A percentile compares a stretch with the other conserved stretches of the same genome.
Evolutionary conservation across 306 rosid genomes (phyloP).

Genomic region (Fragaria ananassa): DNA sequence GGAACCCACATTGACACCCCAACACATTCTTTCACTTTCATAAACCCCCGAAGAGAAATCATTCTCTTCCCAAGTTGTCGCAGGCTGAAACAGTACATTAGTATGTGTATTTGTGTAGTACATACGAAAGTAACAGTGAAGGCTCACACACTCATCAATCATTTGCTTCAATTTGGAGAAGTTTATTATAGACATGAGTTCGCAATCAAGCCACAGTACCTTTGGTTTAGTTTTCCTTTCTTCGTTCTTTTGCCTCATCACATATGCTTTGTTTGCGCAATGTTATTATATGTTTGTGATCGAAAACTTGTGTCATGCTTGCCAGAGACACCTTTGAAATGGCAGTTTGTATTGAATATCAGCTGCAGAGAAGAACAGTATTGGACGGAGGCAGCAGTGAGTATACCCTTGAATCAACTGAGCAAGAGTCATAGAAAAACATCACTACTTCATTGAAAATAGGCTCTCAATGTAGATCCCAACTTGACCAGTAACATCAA

Average conservation of each 20-base stretch:
- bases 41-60: conserved; percentile 10
- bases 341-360: background rate
- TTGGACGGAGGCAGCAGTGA: background rate
- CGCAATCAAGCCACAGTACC: background rate
- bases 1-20: conserved; percentile 30
- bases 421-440: background rate
- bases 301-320: background rate
- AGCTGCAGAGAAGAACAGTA: background rate
- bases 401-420: background rate
- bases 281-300: background rate
- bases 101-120: too few species aligned
- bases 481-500: background rate
- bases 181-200: background rate
- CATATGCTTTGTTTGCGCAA: background rate
- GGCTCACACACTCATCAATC: background rate
- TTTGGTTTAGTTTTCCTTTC: too few species aligned
- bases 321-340: background rate
- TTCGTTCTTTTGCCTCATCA: background rate
- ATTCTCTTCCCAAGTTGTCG: background rate
- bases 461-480: background rate
- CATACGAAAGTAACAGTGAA: background rate
- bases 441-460: background rate
- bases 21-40: conserved; percentile 16
- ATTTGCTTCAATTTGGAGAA: background rate
- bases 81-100: background rate